phyloP scores from a whole-genome alignment of 2,329 filamentous ascomycete genomes.

The Ophiocordyceps camponoti-rufipedis region DNA sequence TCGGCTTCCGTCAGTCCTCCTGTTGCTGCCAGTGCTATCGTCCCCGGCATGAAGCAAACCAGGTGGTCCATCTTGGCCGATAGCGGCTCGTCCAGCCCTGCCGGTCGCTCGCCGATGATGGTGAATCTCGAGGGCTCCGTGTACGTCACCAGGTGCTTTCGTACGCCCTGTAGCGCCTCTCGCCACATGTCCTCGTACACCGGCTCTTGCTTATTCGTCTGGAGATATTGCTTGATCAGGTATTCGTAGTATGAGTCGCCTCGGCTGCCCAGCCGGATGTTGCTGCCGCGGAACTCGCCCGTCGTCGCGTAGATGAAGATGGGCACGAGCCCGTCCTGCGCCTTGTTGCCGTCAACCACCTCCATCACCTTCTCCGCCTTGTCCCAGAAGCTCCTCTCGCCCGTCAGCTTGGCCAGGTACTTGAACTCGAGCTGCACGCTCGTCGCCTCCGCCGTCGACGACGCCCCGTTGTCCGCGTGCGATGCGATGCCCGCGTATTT shows the following conservation, averaged over 20 bases:
- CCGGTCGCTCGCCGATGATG: slow-evolving; percentile 73
- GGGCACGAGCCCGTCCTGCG: slow-evolving; percentile 67
- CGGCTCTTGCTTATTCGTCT: slow-evolving; percentile 72
- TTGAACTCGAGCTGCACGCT: slow-evolving; percentile 93
- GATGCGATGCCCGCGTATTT: slow-evolving; percentile 60
- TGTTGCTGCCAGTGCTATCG: slow-evolving; percentile 77
- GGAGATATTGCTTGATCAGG: slow-evolving; percentile 93
- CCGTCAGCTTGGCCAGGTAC: slow-evolving; percentile 86
- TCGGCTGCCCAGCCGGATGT: slow-evolving; percentile 81
- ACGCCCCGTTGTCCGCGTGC: slow-evolving; percentile 71
- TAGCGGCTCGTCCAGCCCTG: slow-evolving; percentile 46
- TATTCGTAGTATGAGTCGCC: slow-evolving; percentile 99
- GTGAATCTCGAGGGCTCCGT: slow-evolving; percentile 64
- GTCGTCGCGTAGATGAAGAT: slow-evolving; percentile 73
- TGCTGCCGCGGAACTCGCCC: slow-evolving; percentile 63
- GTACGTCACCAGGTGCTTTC: slow-evolving; percentile 85
- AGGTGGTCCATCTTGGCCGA: slow-evolving; percentile 95
- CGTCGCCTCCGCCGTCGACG: slow-evolving; percentile 85
- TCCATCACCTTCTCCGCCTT: slow-evolving; percentile 83
- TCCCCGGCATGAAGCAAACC: slow-evolving; percentile 93
- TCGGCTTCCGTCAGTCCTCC: slow-evolving; percentile 57
- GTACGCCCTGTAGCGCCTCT: slow-evolving; percentile 65
- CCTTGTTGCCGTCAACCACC: slow-evolving; percentile 67
- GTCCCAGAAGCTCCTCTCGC: slow-evolving; percentile 85
- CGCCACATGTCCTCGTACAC: slow-evolving; percentile 90